Evolutionary conservation across 2,329 filamentous ascomycete species (phyloP).

Genomic region (Lachnellula arida): DNA sequence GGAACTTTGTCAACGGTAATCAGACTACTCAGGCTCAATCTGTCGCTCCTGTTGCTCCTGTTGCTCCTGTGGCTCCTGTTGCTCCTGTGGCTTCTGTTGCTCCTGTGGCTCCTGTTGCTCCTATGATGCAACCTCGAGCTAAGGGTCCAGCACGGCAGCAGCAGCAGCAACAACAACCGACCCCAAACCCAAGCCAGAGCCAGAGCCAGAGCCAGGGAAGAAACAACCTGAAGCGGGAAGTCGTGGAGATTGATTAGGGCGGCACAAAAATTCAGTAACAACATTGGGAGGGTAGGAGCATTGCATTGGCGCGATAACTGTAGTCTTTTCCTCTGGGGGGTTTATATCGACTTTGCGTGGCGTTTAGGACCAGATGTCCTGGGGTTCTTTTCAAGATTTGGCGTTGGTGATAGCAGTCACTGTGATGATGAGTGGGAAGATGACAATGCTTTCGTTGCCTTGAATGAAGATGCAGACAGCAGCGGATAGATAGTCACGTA

Average conservation of each 20-base stretch:
- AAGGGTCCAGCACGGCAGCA: slow-evolving; percentile 6
- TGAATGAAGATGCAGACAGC: not conserved
- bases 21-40: not conserved
- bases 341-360: slow-evolving; percentile 3
- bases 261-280: not conserved
- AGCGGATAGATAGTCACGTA: not conserved
- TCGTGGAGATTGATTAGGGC: slow-evolving; percentile 26
- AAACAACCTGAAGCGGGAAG: slow-evolving; percentile 12
- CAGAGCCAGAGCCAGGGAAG: slow-evolving; percentile 20
- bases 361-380: slow-evolving; percentile 5
- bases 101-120: no score
- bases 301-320: slow-evolving; percentile 2
- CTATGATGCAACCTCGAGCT: slow-evolving; percentile 3
- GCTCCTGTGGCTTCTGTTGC: no score
- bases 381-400: slow-evolving; percentile 2
- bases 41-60: not conserved
- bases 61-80: no score
- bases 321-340: not conserved
- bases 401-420: not conserved
- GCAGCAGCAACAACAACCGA: slow-evolving; percentile 16
- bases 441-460: not conserved
- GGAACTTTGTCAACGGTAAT: slow-evolving; percentile 12
- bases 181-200: slow-evolving; percentile 15
- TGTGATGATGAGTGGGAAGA: not conserved
- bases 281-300: slow-evolving; percentile 1